These are phyloP conservation scores for Trichoderma hamatum DNA, from an alignment of 2,329 filamentous ascomycete species.

Conservation along the genomic window DNA sequence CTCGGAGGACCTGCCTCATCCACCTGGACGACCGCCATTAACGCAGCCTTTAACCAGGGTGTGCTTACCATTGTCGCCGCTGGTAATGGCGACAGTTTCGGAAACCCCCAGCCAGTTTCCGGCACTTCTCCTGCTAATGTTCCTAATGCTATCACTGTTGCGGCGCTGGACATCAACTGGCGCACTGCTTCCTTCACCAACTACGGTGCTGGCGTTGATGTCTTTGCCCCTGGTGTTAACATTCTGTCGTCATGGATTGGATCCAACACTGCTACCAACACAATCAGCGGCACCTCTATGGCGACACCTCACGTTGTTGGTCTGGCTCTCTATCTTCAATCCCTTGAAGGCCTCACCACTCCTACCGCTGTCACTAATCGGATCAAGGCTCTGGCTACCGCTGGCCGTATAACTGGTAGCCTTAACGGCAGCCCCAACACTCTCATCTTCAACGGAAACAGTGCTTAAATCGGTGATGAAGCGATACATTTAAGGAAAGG, in stretches of 20 bases:
- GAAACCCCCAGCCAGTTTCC: conserved; percentile 42
- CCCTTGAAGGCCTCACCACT: conserved; percentile 45
- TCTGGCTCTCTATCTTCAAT: conserved; percentile 48
- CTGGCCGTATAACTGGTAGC: conserved; percentile 42
- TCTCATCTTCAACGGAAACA: conserved; percentile 52
- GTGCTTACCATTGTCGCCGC: conserved; percentile 51
- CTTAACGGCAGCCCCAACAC: conserved; percentile 48
- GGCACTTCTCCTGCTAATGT: conserved; percentile 51
- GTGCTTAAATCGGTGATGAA: conserved; percentile 26
- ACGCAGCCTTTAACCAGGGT: conserved; percentile 44
- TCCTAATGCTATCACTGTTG: conserved; percentile 53
- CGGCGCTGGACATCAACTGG: conserved; percentile 46
- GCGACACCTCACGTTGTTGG: conserved; percentile 47
- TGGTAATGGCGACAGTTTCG: conserved; percentile 45
- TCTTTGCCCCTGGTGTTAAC: conserved; percentile 47
- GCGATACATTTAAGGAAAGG: background rate
- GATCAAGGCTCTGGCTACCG: conserved; percentile 48
- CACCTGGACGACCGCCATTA: conserved; percentile 47
- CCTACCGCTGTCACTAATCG: conserved; percentile 49
- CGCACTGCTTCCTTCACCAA: conserved; percentile 51
- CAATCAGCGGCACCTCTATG: conserved; percentile 50
- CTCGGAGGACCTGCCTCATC: conserved; percentile 44
- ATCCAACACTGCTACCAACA: conserved; percentile 36
- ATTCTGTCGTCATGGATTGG: conserved; percentile 50
- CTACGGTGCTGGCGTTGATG: conserved; percentile 47